phyloP scores from a whole-genome alignment of 164 flowering plant genomes.

The Houttuynia cordata region DNA sequence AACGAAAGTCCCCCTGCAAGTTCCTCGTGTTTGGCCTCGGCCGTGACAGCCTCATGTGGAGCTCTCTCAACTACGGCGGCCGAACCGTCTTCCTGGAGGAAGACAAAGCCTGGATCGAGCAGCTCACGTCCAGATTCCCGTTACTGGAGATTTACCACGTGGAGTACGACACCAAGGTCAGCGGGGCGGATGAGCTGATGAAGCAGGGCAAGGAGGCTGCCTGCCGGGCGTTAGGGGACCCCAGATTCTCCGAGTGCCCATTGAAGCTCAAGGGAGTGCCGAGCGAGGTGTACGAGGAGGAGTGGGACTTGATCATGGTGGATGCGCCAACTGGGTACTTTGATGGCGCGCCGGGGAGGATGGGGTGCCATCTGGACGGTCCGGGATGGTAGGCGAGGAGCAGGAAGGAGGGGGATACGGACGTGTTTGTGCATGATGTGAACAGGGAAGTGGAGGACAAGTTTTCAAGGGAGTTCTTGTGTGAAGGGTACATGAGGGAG shows the following conservation, averaged over 20 bases:
- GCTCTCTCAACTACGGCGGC: slow-evolving; percentile 63
- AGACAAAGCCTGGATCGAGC: slow-evolving; percentile 60
- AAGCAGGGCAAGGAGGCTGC: slow-evolving; percentile 32
- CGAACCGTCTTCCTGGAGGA: slow-evolving; percentile 77
- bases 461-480: slow-evolving; percentile 63
- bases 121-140: slow-evolving; percentile 39
- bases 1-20: slow-evolving; percentile 71
- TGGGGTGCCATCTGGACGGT: slow-evolving; percentile 82
- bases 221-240: slow-evolving; percentile 37
- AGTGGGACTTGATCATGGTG: slow-evolving; percentile 93
- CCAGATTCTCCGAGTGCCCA: slow-evolving; percentile 38
- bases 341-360: slow-evolving; percentile 83
- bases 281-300: slow-evolving; percentile 37
- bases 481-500: slow-evolving; percentile 55
- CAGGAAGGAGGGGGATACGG: slow-evolving; percentile 51
- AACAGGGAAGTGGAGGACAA: slow-evolving; percentile 65
- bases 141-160: slow-evolving; percentile 54
- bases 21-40: slow-evolving; percentile 88
- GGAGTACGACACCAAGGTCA: slow-evolving; percentile 48
- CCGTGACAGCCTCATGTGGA: slow-evolving; percentile 87
- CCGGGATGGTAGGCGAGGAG: slow-evolving; percentile 89
- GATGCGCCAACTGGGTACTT: slow-evolving; percentile 87
- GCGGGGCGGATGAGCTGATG: slow-evolving; percentile 47
- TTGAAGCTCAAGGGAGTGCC: slow-evolving; percentile 59
- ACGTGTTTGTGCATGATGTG: slow-evolving; percentile 91